phyloP scores from a whole-genome alignment of 768 basidiomycete genomes.

The Royoungia palumana region DNA sequence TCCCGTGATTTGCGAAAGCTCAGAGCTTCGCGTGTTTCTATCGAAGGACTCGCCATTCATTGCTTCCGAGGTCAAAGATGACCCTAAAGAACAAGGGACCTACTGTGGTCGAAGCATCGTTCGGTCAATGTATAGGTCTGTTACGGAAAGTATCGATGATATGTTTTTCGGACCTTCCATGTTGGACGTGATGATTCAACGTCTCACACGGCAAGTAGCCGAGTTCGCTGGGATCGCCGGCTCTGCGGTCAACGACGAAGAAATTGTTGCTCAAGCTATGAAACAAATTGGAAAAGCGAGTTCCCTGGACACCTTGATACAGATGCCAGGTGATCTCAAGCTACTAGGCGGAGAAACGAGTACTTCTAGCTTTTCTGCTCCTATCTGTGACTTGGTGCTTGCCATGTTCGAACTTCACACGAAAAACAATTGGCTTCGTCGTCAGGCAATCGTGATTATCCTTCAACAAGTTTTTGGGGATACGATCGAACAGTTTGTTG shows the following conservation, averaged over 20 bases:
- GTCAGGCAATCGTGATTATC: conserved; percentile 95
- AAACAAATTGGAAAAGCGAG: conserved; percentile 63
- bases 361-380: conserved; percentile 83
- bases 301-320: conserved; percentile 67
- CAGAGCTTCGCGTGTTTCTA: conserved; percentile 79
- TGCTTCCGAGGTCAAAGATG: conserved; percentile 45
- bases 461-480: conserved; percentile 93
- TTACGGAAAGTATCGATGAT: conserved; percentile 94
- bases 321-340: conserved; percentile 73
- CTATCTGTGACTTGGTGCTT: conserved; percentile 90
- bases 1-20: conserved; percentile 74
- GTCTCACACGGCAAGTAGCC: conserved; percentile 85
- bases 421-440: conserved; percentile 93
- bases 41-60: conserved; percentile 85
- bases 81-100: conserved; percentile 41
- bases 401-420: conserved; percentile 94
- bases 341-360: conserved; percentile 86
- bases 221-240: conserved; percentile 84
- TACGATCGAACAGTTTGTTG: conserved; percentile 85
- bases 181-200: conserved; percentile 91
- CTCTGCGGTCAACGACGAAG: conserved; percentile 76
- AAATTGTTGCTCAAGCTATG: conserved; percentile 76
- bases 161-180: conserved; percentile 96
- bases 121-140: conserved; percentile 83
- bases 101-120: conserved; percentile 77